Percentiles rank a stretch among this genome's conserved stretches.
Evolutionary conservation across 768 basidiomycete species (phyloP).

Genomic region (Mycena galericulata): DNA sequence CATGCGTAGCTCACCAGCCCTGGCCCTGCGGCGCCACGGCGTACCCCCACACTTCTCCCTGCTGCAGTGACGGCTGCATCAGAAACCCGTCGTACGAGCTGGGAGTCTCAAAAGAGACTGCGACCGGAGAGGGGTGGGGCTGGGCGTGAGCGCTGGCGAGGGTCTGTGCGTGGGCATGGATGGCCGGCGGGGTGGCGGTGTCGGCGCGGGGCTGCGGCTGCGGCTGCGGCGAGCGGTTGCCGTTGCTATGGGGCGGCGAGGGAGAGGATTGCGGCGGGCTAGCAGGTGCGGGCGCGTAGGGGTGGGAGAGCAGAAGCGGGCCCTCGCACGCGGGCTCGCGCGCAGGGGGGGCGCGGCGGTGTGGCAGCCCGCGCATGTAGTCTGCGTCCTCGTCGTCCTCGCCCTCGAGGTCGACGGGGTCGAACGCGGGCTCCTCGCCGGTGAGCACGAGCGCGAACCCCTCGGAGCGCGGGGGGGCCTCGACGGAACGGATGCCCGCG

Average conservation of each 20-base stretch:
- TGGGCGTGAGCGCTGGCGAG: slow-evolving; percentile 8
- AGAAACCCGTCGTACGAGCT: slow-evolving; percentile 13
- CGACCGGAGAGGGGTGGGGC: slow-evolving; percentile 15
- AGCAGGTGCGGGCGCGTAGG: not conserved
- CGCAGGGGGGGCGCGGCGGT: not conserved
- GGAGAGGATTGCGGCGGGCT: not conserved
- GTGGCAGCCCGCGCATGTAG: not conserved
- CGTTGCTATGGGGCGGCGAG: too few species aligned
- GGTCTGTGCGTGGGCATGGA: not conserved
- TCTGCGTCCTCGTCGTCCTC: slow-evolving; percentile 40
- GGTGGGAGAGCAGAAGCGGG: slow-evolving; percentile 24
- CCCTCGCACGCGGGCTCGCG: slow-evolving; percentile 29
- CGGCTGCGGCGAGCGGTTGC: too few species aligned
- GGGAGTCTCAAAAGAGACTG: slow-evolving; percentile 23
- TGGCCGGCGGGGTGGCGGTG: not conserved
- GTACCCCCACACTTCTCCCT: slow-evolving; percentile 18
- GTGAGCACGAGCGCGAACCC: slow-evolving; percentile 62
- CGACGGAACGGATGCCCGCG: slow-evolving; percentile 9
- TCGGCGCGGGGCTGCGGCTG: not conserved
- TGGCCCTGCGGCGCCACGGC: slow-evolving; percentile 4
- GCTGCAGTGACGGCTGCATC: slow-evolving; percentile 26
- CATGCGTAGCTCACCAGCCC: not conserved
- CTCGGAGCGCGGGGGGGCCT: slow-evolving; percentile 60
- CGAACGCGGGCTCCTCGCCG: slow-evolving; percentile 62
- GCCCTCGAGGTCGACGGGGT: slow-evolving; percentile 53